These are phyloP conservation scores for Ophiobolus disseminans DNA, from an alignment of 2,329 filamentous ascomycete genomes.

Conservation along the genomic window DNA sequence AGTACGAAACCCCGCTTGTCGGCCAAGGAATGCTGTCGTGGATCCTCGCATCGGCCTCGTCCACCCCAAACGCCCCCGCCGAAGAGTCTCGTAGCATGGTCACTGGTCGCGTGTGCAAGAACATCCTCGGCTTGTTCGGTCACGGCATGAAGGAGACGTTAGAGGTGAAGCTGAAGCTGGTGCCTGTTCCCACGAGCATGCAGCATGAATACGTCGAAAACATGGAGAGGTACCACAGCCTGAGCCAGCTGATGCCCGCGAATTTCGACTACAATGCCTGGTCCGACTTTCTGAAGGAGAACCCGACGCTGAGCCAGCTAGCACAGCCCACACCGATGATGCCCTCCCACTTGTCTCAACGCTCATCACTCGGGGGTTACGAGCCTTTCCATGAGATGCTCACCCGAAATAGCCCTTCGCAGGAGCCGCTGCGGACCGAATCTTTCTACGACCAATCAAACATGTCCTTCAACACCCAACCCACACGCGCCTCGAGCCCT, in stretches of 20 bases:
- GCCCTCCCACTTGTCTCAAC: conserved; percentile 25
- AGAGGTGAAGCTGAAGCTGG: conserved; percentile 89
- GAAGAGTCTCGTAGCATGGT: conserved; percentile 74
- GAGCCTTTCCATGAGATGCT: conserved; percentile 50
- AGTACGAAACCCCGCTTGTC: conserved; percentile 89
- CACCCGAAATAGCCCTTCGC: conserved; percentile 37
- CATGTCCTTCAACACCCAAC: conserved; percentile 37
- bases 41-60: conserved; percentile 70
- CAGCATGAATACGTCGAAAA: conserved; percentile 67
- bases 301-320: conserved; percentile 57
- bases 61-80: conserved; percentile 61
- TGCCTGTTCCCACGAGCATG: conserved; percentile 72
- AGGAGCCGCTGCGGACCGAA: conserved; percentile 34
- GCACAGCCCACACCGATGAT: conserved; percentile 33
- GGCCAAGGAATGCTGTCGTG: conserved; percentile 95
- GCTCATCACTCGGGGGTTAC: conserved; percentile 35
- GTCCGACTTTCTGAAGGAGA: conserved; percentile 77
- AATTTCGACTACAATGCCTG: conserved; percentile 77
- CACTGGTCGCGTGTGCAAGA: conserved; percentile 89
- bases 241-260: conserved; percentile 64
- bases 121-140: conserved; percentile 81
- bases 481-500: conserved; percentile 55
- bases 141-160: conserved; percentile 85
- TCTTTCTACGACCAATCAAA: conserved; percentile 36
- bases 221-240: conserved; percentile 66